Percentiles rank a stretch among this genome's conserved stretches.
phyloP scores from a whole-genome alignment of 768 basidiomycete genomes.

The Termitomyces sp. region DNA sequence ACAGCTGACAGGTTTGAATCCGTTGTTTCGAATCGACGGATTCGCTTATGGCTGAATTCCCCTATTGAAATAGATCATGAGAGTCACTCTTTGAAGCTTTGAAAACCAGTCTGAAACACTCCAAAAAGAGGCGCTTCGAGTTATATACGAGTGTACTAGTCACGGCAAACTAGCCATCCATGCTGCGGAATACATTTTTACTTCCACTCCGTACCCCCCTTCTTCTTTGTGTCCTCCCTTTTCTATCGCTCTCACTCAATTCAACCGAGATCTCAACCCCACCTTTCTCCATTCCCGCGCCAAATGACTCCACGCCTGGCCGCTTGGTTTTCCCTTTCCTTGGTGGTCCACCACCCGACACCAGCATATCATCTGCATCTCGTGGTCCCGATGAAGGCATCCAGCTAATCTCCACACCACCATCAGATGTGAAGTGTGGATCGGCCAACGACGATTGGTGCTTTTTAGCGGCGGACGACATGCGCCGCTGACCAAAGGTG shows the following conservation, averaged over 20 bases:
- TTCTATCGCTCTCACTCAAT: slow-evolving; percentile 63
- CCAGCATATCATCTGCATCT: slow-evolving; percentile 30
- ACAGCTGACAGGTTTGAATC: no score
- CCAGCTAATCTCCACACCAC: slow-evolving; percentile 84
- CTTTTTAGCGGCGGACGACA: slow-evolving; percentile 17
- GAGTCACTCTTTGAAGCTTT: no score
- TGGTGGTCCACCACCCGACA: slow-evolving; percentile 20
- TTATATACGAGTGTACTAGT: no score
- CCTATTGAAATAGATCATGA: no score
- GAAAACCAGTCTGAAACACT: no score
- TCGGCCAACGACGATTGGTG: slow-evolving; percentile 5
- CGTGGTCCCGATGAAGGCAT: slow-evolving; percentile 49
- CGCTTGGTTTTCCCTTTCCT: slow-evolving; percentile 34
- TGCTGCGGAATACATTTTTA: slow-evolving; percentile 71
- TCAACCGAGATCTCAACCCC: slow-evolving; percentile 43
- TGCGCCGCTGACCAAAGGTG: slow-evolving; percentile 70
- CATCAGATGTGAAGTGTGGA: slow-evolving; percentile 38
- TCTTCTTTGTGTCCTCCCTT: slow-evolving; percentile 77
- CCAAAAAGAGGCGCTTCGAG: background rate
- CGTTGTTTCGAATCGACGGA: no score
- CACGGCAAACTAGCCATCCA: slow-evolving; percentile 18
- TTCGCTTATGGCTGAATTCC: no score
- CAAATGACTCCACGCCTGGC: slow-evolving; percentile 76
- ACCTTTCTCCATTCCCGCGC: slow-evolving; percentile 87
- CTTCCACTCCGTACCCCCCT: slow-evolving; percentile 85